Evolutionary conservation across 768 basidiomycete species (phyloP).

Genomic region (Serendipita sp.): DNA sequence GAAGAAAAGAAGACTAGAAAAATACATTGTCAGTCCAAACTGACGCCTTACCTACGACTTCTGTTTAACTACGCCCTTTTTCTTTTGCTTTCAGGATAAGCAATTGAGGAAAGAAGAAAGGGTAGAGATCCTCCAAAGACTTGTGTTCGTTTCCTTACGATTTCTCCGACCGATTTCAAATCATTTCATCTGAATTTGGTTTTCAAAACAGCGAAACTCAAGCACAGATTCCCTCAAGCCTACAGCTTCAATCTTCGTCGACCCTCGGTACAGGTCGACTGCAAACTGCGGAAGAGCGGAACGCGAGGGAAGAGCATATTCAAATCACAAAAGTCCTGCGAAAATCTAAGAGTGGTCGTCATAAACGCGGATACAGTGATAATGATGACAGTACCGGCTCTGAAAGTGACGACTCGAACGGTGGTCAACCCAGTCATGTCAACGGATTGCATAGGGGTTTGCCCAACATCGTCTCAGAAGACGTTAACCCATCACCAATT

Average conservation of each 20-base stretch:
- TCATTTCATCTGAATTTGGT: no score
- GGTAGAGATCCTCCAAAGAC: constrained; percentile 55
- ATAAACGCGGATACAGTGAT: constrained; percentile 26
- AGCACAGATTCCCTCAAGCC: constrained; percentile 40
- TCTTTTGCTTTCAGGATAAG: constrained; percentile 74
- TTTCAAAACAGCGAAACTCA: constrained; percentile 48
- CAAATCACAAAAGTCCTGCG: constrained; percentile 39
- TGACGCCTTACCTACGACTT: no score
- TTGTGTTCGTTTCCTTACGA: constrained; percentile 41
- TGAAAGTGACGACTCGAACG: constrained; percentile 17
- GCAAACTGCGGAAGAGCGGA: constrained; percentile 41
- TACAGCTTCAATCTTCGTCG: constrained; percentile 62
- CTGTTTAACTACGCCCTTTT: no score
- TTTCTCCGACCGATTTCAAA: background rate
- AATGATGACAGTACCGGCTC: constrained; percentile 15
- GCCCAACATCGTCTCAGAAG: constrained; percentile 16
- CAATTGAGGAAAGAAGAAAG: constrained; percentile 87
- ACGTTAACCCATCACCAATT: constrained; percentile 14
- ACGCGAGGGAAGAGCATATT: constrained; percentile 45
- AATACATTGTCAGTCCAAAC: constrained; percentile 79
- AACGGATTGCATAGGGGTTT: constrained; percentile 17
- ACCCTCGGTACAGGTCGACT: constrained; percentile 65
- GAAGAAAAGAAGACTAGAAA: constrained; percentile 79
- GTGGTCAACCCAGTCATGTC: constrained; percentile 16
- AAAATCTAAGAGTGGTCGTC: constrained; percentile 29